These are phyloP conservation scores for Dacryopinax spathularia DNA, from an alignment of 768 basidiomycete species.

Conservation along the genomic window DNA sequence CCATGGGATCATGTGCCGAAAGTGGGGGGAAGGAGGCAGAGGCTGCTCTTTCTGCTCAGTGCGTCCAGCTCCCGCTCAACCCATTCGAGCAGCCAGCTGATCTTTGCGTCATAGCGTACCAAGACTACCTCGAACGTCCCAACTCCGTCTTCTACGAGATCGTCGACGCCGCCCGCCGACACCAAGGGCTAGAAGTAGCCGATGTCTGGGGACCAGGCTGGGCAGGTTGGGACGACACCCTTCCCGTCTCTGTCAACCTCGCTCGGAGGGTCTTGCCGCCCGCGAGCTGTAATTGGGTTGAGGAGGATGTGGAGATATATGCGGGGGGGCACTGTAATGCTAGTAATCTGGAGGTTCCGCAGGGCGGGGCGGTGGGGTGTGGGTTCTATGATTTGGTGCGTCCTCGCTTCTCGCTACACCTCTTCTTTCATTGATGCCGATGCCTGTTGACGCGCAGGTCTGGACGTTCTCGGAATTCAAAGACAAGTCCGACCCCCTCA, in stretches of 20 bases:
- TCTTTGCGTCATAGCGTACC: slow-evolving; percentile 16
- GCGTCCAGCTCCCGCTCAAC: neutral
- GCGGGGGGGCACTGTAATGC: neutral
- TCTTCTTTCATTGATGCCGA: neutral
- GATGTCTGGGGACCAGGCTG: slow-evolving; percentile 27
- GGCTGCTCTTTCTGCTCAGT: slow-evolving; percentile 20
- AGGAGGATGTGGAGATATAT: slow-evolving; percentile 8
- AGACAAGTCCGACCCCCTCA: slow-evolving; percentile 17
- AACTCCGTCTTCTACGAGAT: slow-evolving; percentile 27
- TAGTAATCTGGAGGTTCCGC: neutral
- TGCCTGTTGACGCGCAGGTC: neutral
- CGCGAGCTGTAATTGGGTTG: slow-evolving; percentile 10
- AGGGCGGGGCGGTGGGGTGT: slow-evolving; percentile 13
- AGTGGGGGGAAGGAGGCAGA: slow-evolving; percentile 10
- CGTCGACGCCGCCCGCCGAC: slow-evolving; percentile 22
- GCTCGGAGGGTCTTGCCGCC: slow-evolving; percentile 15
- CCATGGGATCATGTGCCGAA: slow-evolving; percentile 20
- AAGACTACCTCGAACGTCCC: slow-evolving; percentile 24
- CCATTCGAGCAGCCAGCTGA: too few relatives aligned
- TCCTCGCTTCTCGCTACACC: neutral
- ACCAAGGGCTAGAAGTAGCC: slow-evolving; percentile 17
- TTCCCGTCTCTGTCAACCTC: slow-evolving; percentile 21
- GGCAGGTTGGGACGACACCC: slow-evolving; percentile 19
- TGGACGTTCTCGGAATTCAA: slow-evolving; percentile 21
- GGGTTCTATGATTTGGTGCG: slow-evolving; percentile 23